Evolutionary conservation across 2,329 filamentous ascomycete genomes (phyloP).

Genomic region (Mycosphaerella arachidis): DNA sequence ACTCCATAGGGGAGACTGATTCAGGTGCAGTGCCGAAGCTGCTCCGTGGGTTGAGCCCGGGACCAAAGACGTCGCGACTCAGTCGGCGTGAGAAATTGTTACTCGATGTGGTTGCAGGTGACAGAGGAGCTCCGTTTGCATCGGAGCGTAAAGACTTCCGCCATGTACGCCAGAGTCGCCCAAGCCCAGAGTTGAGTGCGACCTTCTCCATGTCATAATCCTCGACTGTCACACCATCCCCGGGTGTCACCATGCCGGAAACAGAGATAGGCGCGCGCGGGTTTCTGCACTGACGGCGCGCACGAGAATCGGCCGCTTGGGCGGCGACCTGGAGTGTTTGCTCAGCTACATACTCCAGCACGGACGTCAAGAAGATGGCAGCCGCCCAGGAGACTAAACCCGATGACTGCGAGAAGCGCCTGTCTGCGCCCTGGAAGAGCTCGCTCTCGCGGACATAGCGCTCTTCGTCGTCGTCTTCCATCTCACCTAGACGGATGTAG

Average conservation of each 20-base stretch:
- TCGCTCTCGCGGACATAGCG: constrained; percentile 77
- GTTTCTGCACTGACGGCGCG: constrained; percentile 37
- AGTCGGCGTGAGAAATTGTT: constrained; percentile 17
- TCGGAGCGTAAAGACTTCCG: constrained; percentile 69
- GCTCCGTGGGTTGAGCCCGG: constrained; percentile 17
- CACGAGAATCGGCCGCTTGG: constrained; percentile 71
- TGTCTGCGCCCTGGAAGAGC: constrained; percentile 56
- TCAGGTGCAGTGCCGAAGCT: constrained; percentile 21
- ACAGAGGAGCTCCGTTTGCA: constrained; percentile 13
- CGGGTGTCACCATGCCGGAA: constrained; percentile 19
- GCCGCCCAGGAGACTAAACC: constrained; percentile 75
- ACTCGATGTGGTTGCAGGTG: constrained; percentile 9
- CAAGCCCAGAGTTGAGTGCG: constrained; percentile 81
- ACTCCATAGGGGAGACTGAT: constrained; percentile 19
- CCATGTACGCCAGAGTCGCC: constrained; percentile 90
- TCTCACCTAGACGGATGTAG: constrained; percentile 89
- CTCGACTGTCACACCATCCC: constrained; percentile 53
- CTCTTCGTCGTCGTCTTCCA: constrained; percentile 98
- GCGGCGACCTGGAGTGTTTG: constrained; percentile 83
- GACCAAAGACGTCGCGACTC: constrained; percentile 15
- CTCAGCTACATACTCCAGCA: constrained; percentile 90
- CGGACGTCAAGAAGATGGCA: constrained; percentile 91
- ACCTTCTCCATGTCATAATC: constrained; percentile 91
- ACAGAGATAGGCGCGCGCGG: constrained; percentile 17
- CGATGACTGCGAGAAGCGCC: constrained; percentile 46